Evolutionary conservation across 345 rosid species (phyloP), one percentile per base, ranked within the genome.

Genomic region (Carallia pectinifolia): DNA sequence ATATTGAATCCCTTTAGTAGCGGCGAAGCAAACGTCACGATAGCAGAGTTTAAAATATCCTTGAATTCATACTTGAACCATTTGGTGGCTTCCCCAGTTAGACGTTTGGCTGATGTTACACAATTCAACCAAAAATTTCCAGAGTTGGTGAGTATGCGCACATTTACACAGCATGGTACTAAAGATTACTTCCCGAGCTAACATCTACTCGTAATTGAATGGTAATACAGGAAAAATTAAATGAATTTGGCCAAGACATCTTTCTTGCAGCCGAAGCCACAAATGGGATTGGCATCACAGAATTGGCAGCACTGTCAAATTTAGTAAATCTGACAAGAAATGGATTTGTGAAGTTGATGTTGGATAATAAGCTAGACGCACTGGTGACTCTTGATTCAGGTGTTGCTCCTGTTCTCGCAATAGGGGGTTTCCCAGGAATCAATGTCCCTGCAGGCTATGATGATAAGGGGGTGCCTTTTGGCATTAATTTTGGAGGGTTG

Each of bases 381-480:
- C 4, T 89, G 78, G 83, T 87, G 67, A 72, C 82, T 0, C 71
- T 74, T 12, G 72, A 71, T 61, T 7, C 65, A 7, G 50, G 62
- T 59, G 36, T 65, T 53, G 53, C 53, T 13, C 1, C 67, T 6
- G 80, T 90, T 52, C 77, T 82, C 2, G 97, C 94, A 34, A 87
- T 83, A 16, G 91, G 95, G 47, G 93, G 96, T 53, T 83, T 71
- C 72, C 95, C 91, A 23, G 93, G 87, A 61, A 85, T 90, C 31
- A 86, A 31, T 33, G 96, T 90, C 3, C 91, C 91, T 0, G 91
- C 86, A 15, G 95, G 89, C 10, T 86, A 85, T 64, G 86, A 76
- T 52, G 40, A 55, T 2, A 29, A 74, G n/a, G 88, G 89, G 23
- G 73, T 75, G 58, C 96, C 96, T 2, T 84, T 83, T 53, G 97